A percentile compares a stretch with the other conserved stretches of the same genome.
Evolutionary conservation across 2,329 filamentous ascomycete genomes (phyloP).

Genomic region (Venturia effusa): DNA sequence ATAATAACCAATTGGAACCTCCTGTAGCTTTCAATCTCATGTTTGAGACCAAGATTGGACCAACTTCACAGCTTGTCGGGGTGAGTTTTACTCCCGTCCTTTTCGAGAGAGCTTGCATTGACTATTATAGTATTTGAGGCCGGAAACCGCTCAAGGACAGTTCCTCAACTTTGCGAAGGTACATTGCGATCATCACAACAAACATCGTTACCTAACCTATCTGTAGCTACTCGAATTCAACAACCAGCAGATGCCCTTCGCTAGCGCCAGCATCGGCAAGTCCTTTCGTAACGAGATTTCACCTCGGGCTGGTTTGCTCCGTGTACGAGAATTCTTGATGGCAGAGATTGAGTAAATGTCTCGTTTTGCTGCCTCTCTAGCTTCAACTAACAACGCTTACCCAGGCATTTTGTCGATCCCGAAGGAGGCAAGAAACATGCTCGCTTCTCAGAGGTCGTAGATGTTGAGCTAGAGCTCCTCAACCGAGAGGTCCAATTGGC

Average conservation of each 20-base stretch:
- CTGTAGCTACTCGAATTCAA: slow-evolving; percentile 94
- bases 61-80: slow-evolving; percentile 74
- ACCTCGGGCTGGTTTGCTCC: slow-evolving; percentile 77
- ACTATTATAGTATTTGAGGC: slow-evolving; percentile 54
- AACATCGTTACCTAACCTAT: slow-evolving; percentile 57
- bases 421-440: slow-evolving; percentile 88
- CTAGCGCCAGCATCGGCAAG: slow-evolving; percentile 93
- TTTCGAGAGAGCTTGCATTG: too few relatives aligned
- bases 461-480: slow-evolving; percentile 74
- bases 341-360: slow-evolving; percentile 98
- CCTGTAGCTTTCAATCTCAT: slow-evolving; percentile 96
- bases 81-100: too few relatives aligned
- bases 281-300: slow-evolving; percentile 98
- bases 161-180: slow-evolving; percentile 75
- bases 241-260: slow-evolving; percentile 90
- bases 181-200: too few relatives aligned
- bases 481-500: slow-evolving; percentile 76
- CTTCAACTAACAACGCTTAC: too few relatives aligned
- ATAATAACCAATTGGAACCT: slow-evolving; percentile 62
- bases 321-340: slow-evolving; percentile 84
- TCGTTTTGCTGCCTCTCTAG: too few relatives aligned
- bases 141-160: slow-evolving; percentile 95
- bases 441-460: slow-evolving; percentile 75
- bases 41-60: slow-evolving; percentile 94
- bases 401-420: slow-evolving; percentile 96